Evolutionary conservation across 2,329 filamentous ascomycete genomes (phyloP).

Genomic region (Ramichloridium luteum): DNA sequence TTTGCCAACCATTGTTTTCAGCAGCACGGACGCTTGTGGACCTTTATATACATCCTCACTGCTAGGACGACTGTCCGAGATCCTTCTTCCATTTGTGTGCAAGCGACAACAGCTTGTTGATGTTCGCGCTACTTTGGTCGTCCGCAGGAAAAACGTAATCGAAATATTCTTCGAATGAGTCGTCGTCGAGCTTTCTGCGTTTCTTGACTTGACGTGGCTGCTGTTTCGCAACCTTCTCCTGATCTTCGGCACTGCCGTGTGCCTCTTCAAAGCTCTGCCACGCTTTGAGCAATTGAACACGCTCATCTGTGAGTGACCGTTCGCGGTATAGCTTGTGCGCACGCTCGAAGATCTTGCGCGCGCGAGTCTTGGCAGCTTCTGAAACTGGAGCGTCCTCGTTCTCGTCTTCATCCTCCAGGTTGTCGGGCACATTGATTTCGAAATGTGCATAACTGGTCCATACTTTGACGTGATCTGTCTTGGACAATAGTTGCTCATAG

Average conservation of each 20-base stretch:
- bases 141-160: slow-evolving; percentile 97
- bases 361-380: slow-evolving; percentile 71
- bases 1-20: no score
- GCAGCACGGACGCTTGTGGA: no score
- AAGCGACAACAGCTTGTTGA: slow-evolving; percentile 73
- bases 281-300: slow-evolving; percentile 79
- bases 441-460: slow-evolving; percentile 99
- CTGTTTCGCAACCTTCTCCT: slow-evolving; percentile 75
- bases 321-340: slow-evolving; percentile 82
- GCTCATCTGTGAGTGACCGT: slow-evolving; percentile 80
- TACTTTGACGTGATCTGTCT: slow-evolving; percentile 98
- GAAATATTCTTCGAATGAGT: slow-evolving; percentile 89
- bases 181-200: slow-evolving; percentile 80
- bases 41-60: no score
- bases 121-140: slow-evolving; percentile 58
- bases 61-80: no score
- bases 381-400: slow-evolving; percentile 53
- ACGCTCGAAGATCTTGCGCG: slow-evolving; percentile 71
- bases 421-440: slow-evolving; percentile 83
- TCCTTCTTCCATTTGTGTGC: slow-evolving; percentile 78
- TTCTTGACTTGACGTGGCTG: slow-evolving; percentile 93
- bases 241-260: slow-evolving; percentile 62
- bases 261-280: slow-evolving; percentile 88
- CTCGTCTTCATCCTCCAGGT: slow-evolving; percentile 47
- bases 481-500: slow-evolving; percentile 82